These are phyloP conservation scores for Austropuccinia psidii DNA, from an alignment of 1,284 basidiomycete genomes.

Conservation along the genomic window DNA sequence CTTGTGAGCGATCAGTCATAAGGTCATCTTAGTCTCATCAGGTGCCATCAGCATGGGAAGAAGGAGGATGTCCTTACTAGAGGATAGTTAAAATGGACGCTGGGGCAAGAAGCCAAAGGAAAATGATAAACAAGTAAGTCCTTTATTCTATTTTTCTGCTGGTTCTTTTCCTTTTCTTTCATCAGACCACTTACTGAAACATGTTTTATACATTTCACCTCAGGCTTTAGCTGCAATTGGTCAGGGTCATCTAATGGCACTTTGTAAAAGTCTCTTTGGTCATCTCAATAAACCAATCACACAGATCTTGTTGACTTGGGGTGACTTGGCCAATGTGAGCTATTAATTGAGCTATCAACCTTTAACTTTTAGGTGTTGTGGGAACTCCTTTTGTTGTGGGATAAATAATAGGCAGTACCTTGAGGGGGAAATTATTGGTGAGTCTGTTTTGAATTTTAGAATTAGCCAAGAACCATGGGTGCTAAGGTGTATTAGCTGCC, in stretches of 20 bases:
- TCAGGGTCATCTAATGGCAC: constrained; percentile 85
- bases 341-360: too few species aligned
- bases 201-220: constrained; percentile 6
- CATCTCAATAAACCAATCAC: constrained; percentile 93
- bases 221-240: constrained; percentile 89
- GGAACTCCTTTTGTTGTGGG: too few species aligned
- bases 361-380: too few species aligned
- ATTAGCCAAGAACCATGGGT: too few species aligned
- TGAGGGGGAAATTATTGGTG: too few species aligned
- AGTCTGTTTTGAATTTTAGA: too few species aligned
- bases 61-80: constrained; percentile 62
- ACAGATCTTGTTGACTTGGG: constrained; percentile 84
- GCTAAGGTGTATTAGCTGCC: too few species aligned
- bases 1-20: constrained; percentile 71
- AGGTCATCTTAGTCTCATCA: constrained; percentile 87
- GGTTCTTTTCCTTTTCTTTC: too few species aligned
- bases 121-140: constrained; percentile 72
- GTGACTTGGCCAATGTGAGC: constrained; percentile 94
- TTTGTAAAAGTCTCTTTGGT: constrained; percentile 93
- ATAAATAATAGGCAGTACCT: too few species aligned
- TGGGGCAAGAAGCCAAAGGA: constrained; percentile 69
- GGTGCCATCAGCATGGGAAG: constrained; percentile 93
- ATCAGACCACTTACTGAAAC: too few species aligned
- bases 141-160: background rate
- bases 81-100: constrained; percentile 45